Evolutionary conservation across 2,329 filamentous ascomycete species (phyloP).

Genomic region (Nemania sp.): DNA sequence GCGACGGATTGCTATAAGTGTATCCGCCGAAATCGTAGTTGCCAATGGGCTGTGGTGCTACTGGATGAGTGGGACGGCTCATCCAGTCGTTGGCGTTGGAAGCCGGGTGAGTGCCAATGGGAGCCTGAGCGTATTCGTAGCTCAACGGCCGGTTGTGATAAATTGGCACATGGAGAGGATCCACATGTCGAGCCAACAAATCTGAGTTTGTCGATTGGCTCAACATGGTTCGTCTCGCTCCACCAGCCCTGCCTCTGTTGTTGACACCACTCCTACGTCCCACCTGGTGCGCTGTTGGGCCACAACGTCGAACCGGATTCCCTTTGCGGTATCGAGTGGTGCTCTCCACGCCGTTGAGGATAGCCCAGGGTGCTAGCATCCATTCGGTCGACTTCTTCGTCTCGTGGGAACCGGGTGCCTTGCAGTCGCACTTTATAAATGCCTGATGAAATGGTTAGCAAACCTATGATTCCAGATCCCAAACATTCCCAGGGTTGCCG

Average conservation of each 20-base stretch:
- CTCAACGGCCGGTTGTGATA: background rate
- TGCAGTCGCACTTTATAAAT: conserved; percentile 51
- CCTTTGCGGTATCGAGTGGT: conserved; percentile 78
- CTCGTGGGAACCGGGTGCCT: conserved; percentile 52
- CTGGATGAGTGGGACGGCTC: background rate
- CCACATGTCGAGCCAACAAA: background rate
- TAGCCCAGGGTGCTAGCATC: conserved; percentile 73
- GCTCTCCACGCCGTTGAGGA: conserved; percentile 75
- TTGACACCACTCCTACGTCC: background rate
- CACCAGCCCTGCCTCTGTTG: background rate
- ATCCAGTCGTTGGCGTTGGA: background rate
- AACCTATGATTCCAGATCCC: background rate
- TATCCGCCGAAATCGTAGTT: background rate
- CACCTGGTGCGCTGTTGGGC: background rate
- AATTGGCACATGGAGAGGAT: background rate
- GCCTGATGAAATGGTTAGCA: conserved; percentile 33
- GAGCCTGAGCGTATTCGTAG: background rate
- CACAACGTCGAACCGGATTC: conserved; percentile 39
- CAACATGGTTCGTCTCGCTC: background rate
- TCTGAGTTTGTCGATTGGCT: background rate
- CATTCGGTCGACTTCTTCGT: conserved; percentile 74
- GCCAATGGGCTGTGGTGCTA: background rate
- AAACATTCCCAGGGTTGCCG: background rate
- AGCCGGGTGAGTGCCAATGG: background rate
- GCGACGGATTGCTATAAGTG: background rate